Evolutionary conservation across 1,139 yeast genomes (phyloP), one percentile per base, ranked within the genome.

Genomic region (Maudiozyma humilis): DNA sequence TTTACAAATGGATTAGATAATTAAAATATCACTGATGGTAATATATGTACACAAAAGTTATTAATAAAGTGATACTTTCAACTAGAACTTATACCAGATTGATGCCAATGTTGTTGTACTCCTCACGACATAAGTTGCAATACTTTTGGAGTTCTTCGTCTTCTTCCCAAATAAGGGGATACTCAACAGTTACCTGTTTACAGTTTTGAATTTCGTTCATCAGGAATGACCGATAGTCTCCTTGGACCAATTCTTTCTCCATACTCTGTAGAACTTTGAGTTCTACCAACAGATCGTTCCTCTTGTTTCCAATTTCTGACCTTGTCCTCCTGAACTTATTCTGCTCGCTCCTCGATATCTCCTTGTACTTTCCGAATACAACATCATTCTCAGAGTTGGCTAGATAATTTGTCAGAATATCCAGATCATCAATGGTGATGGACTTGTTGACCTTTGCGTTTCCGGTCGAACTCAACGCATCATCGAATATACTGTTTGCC

Each of bases 151-250:
- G 44, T 14, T 48, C 44, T 2, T 52, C 38, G 39, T 57, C 57
- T 32, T 52, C 49, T 3, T 42, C 45, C 58, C 54, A 69, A 38
- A 44, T 61, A 40, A 45, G 44, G 7, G 47, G 46, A 35, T 49
- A 44, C 38, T 61, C 66, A 7, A 53, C 53, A 36, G 56, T 60
- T 15, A 74, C 68, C 30, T 61, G 58, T 7, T 71, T 71, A 60
- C 95, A 86, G 48, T 73, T 68, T 33, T 70, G 65, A n/a, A 76
- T 55, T 59, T 88, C 96, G 37, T 71, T 70, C 16, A 75, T 56
- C 10, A 91, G 65, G 82, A 94, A 89, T 49, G 76, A 74, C 40
- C 71, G 71, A 81, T 89, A 91, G 54, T 82, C 89, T 0, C 81
- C 79, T 32, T 67, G 55, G 1, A 83, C 75, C 16, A 82, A 60